phyloP scores from a whole-genome alignment of 805 yeast species.

The Tetrapisispora pingtungensis region DNA sequence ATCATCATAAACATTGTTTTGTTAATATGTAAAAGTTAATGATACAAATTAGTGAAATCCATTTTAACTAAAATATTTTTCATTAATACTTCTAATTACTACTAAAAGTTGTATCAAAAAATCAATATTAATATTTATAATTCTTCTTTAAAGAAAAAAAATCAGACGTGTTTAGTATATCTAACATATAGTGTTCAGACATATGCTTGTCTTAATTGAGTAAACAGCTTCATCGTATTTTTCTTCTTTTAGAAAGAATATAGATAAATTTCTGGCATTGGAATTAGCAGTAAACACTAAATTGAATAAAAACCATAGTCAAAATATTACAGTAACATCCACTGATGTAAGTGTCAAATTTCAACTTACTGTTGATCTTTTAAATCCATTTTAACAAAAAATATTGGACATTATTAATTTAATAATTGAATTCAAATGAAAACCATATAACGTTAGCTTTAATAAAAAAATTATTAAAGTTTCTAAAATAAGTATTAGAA shows the following conservation, averaged over 20 bases:
- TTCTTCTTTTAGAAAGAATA: neutral
- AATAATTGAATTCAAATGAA: too few species aligned
- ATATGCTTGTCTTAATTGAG: conserved; percentile 86
- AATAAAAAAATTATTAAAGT: neutral
- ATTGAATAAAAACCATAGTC: neutral
- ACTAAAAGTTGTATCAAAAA: neutral
- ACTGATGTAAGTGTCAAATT: conserved; percentile 1
- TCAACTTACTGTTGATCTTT: conserved; percentile 11
- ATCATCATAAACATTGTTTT: conserved; percentile 41
- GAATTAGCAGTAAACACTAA: too few species aligned
- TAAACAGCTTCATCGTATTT: conserved; percentile 53
- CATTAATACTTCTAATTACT: neutral
- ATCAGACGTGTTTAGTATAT: conserved; percentile 39
- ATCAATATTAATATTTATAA: neutral
- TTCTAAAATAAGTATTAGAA: neutral
- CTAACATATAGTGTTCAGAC: conserved; percentile 30
- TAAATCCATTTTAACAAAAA: neutral
- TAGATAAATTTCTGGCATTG: too few species aligned
- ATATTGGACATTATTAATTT: neutral
- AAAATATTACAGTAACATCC: conserved; percentile 3
- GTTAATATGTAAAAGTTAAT: conserved; percentile 1
- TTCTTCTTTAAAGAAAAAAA: conserved; percentile 5
- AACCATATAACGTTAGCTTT: too few species aligned
- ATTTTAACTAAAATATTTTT: conserved; percentile 1
- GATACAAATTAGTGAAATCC: neutral